Conservation (phyloP, 1,284 basidiomycete species). For the Nidula niveotomentosa region DNA sequence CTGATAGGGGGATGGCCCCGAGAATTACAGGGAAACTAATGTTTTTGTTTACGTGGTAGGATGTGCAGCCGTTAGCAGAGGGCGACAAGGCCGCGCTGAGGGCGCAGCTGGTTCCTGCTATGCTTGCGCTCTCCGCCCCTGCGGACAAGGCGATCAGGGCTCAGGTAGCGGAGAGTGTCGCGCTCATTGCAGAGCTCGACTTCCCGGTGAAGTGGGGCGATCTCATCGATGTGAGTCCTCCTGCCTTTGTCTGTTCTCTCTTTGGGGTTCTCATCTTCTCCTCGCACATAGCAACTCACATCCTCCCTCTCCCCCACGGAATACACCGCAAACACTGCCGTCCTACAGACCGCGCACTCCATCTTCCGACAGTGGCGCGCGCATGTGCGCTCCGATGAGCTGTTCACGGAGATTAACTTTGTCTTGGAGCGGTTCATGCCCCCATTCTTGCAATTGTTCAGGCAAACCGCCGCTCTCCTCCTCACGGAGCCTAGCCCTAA, state of each 20-base stretch:
- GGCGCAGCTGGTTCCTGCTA: slow-evolving; percentile 75
- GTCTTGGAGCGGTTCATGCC: slow-evolving; percentile 84
- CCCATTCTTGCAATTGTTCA: slow-evolving; percentile 85
- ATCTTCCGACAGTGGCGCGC: slow-evolving; percentile 95
- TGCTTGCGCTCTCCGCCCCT: slow-evolving; percentile 73
- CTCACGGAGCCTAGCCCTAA: slow-evolving; percentile 34
- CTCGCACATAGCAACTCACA: slow-evolving; percentile 79
- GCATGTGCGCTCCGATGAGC: slow-evolving; percentile 83
- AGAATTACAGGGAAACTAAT: slow-evolving; percentile 9
- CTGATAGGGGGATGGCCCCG: neutral
- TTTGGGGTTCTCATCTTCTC: slow-evolving; percentile 2
- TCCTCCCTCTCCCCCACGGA: slow-evolving; percentile 74
- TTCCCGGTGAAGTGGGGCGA: slow-evolving; percentile 86
- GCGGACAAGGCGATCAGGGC: slow-evolving; percentile 70
- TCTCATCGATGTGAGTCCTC: slow-evolving; percentile 74
- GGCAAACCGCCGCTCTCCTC: slow-evolving; percentile 58
- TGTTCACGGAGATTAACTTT: slow-evolving; percentile 93
- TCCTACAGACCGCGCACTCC: slow-evolving; percentile 93
- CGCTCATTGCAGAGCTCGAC: slow-evolving; percentile 84
- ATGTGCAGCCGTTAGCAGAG: slow-evolving; percentile 61
- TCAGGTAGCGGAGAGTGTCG: slow-evolving; percentile 88
- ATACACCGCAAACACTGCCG: slow-evolving; percentile 85
- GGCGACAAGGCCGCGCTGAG: slow-evolving; percentile 71
- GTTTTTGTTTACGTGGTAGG: slow-evolving; percentile 35
- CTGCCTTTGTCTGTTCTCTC: slow-evolving; percentile 1